Conservation (phyloP, 2,329 filamentous ascomycete genomes). For the Metarhizium album region DNA sequence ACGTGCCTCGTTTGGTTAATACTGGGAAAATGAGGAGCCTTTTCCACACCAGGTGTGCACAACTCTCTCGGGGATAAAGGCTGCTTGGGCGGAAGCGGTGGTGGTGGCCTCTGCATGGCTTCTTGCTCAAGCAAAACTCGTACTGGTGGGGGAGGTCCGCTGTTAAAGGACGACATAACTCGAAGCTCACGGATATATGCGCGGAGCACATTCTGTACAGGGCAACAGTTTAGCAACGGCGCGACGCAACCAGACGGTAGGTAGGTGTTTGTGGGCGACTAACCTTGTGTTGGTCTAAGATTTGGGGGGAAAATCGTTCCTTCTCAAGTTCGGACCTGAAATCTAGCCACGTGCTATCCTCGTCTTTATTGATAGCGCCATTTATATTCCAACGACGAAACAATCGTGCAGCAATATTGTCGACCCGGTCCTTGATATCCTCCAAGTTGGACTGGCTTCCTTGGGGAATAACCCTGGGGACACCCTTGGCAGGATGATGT, state of each 20-base stretch:
- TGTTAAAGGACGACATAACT: conserved; percentile 32
- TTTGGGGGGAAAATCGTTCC: conserved; percentile 46
- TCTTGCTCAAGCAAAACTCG: conserved; percentile 42
- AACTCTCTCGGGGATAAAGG: conserved; percentile 25
- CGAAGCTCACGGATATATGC: conserved; percentile 52
- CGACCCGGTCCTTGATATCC: conserved; percentile 48
- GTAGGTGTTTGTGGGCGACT: conserved; percentile 9
- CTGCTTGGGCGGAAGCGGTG: conserved; percentile 9
- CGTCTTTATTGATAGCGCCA: conserved; percentile 28
- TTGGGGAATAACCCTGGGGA: conserved; percentile 21
- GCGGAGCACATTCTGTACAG: conserved; percentile 41
- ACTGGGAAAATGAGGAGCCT: conserved; percentile 30
- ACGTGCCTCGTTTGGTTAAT: conserved; percentile 27
- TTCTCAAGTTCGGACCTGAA: conserved; percentile 47
- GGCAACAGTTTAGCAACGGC: not conserved
- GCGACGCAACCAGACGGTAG: not conserved
- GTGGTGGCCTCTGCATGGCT: conserved; percentile 15
- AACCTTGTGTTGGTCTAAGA: conserved; percentile 48
- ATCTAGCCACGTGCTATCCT: conserved; percentile 45
- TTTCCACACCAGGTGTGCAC: conserved; percentile 21
- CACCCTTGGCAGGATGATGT: conserved; percentile 30
- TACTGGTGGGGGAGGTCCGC: conserved; percentile 36
- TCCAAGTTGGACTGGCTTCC: conserved; percentile 35
- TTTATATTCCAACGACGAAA: conserved; percentile 30
- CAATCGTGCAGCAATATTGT: conserved; percentile 42